A percentile compares a stretch with the other conserved stretches of the same genome.
phyloP scores from a whole-genome alignment of 1,284 basidiomycete genomes.

The Tilletia caries region DNA sequence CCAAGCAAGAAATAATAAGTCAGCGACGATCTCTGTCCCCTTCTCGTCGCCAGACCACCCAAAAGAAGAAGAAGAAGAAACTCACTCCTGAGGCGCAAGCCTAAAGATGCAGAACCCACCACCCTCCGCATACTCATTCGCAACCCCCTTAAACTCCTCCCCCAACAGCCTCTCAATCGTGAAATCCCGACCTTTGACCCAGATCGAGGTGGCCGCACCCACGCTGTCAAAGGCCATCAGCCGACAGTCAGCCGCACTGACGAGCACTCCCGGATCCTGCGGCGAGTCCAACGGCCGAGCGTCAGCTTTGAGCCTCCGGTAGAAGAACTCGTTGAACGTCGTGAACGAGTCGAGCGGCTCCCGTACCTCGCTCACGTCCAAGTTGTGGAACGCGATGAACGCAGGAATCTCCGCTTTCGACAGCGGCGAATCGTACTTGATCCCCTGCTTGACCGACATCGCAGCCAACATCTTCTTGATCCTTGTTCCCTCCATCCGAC shows the following conservation, averaged over 20 bases:
- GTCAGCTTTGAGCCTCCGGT: constrained; percentile 78
- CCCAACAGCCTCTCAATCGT: constrained; percentile 75
- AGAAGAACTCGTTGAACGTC: constrained; percentile 85
- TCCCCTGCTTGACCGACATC: constrained; percentile 86
- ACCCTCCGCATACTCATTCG: constrained; percentile 71
- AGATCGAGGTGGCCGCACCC: constrained; percentile 76
- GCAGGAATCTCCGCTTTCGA: constrained; percentile 77
- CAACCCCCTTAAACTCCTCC: constrained; percentile 67
- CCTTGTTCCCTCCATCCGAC: constrained; percentile 83
- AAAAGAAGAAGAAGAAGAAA: constrained; percentile 59
- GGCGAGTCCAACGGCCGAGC: constrained; percentile 74
- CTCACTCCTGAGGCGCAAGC: constrained; percentile 68
- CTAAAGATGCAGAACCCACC: constrained; percentile 70
- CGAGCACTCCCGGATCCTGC: constrained; percentile 71
- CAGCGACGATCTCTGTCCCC: neutral
- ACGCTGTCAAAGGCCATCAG: constrained; percentile 88
- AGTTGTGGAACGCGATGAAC: constrained; percentile 86
- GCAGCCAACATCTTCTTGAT: constrained; percentile 79
- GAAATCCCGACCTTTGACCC: constrained; percentile 98
- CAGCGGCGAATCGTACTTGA: constrained; percentile 82
- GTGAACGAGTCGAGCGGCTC: constrained; percentile 81
- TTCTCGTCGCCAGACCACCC: too few species aligned
- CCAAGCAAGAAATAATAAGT: constrained; percentile 57
- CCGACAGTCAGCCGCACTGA: constrained; percentile 87
- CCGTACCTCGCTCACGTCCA: constrained; percentile 76